Percentiles rank a stretch among this genome's conserved stretches.
These are phyloP conservation scores for Tylopilus balloui DNA, from an alignment of 768 basidiomycete species.

Conservation along the genomic window DNA sequence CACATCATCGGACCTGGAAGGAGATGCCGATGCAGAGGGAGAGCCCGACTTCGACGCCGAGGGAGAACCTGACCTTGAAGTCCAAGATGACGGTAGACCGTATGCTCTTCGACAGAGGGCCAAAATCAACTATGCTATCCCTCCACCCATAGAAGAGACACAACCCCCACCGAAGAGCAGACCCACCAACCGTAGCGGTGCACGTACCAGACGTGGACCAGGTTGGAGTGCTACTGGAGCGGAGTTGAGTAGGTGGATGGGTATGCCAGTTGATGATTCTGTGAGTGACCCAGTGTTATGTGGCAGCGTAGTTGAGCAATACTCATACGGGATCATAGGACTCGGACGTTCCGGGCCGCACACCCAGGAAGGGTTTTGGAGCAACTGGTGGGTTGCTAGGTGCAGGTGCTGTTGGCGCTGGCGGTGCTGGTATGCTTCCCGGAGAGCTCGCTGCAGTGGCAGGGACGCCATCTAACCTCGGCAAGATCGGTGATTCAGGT, in stretches of 20 bases:
- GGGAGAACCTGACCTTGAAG: slow-evolving; percentile 37
- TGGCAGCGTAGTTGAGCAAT: neutral
- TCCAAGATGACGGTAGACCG: slow-evolving; percentile 35
- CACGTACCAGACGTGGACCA: slow-evolving; percentile 43
- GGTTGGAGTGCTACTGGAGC: slow-evolving; percentile 81
- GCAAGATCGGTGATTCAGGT: slow-evolving; percentile 79
- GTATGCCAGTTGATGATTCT: slow-evolving; percentile 66
- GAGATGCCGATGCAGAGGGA: slow-evolving; percentile 34
- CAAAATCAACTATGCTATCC: slow-evolving; percentile 75
- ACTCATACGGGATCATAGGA: slow-evolving; percentile 41
- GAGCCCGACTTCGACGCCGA: slow-evolving; percentile 40
- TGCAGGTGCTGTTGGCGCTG: slow-evolving; percentile 42
- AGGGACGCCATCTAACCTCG: slow-evolving; percentile 81
- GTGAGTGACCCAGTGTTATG: slow-evolving; percentile 33
- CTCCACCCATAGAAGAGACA: slow-evolving; percentile 75
- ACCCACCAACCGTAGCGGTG: slow-evolving; percentile 37
- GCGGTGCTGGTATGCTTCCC: slow-evolving; percentile 54
- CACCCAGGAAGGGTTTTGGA: slow-evolving; percentile 65
- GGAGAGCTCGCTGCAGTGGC: slow-evolving; percentile 56
- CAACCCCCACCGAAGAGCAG: slow-evolving; percentile 35
- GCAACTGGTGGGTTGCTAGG: slow-evolving; percentile 49
- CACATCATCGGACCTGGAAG: slow-evolving; percentile 35
- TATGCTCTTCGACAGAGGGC: slow-evolving; percentile 63
- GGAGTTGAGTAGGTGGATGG: slow-evolving; percentile 75
- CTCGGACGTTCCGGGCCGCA: slow-evolving; percentile 64